Evolutionary conservation across 1,139 yeast genomes (phyloP).

Genomic region (Hyphopichia fennica): DNA sequence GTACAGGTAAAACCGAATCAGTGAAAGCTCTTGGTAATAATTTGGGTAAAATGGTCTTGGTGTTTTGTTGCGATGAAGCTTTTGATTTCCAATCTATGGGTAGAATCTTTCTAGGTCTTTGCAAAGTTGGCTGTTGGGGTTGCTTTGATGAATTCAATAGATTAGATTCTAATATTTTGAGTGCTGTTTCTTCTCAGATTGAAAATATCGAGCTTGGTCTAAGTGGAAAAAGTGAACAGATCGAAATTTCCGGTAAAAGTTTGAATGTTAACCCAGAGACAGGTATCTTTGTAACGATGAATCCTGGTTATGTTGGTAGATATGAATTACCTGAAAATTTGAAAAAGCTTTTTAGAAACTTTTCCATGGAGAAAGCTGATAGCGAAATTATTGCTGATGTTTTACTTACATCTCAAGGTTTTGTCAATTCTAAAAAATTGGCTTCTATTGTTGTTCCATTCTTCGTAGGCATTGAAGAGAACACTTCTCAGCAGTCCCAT

Average conservation of each 20-base stretch:
- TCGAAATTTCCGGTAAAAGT: constrained; percentile 52
- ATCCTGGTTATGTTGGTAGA: constrained; percentile 88
- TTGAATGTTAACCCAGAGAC: constrained; percentile 50
- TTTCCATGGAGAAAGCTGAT: constrained; percentile 78
- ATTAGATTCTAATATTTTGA: constrained; percentile 65
- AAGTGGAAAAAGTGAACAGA: constrained; percentile 13
- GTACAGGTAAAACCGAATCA: constrained; percentile 95
- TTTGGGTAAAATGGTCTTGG: constrained; percentile 79
- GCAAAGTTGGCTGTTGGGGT: constrained; percentile 90
- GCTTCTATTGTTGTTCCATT: constrained; percentile 56
- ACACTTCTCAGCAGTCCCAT: constrained; percentile 60
- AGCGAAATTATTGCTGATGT: constrained; percentile 68
- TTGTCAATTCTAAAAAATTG: constrained; percentile 47
- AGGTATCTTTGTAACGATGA: constrained; percentile 88
- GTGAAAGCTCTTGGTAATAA: constrained; percentile 81
- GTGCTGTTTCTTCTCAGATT: constrained; percentile 84
- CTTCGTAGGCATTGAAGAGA: constrained; percentile 41
- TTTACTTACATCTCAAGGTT: constrained; percentile 72
- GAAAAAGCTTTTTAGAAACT: constrained; percentile 73
- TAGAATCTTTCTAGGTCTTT: constrained; percentile 76
- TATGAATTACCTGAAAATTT: constrained; percentile 82
- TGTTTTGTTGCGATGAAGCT: constrained; percentile 88
- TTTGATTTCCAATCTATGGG: constrained; percentile 84
- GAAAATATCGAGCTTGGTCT: constrained; percentile 68
- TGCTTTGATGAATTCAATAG: constrained; percentile 96